Evolutionary conservation across 2,329 filamentous ascomycete species (phyloP), one percentile per base, ranked within the genome.

Genomic region (Xylariomycetidae sp.): DNA sequence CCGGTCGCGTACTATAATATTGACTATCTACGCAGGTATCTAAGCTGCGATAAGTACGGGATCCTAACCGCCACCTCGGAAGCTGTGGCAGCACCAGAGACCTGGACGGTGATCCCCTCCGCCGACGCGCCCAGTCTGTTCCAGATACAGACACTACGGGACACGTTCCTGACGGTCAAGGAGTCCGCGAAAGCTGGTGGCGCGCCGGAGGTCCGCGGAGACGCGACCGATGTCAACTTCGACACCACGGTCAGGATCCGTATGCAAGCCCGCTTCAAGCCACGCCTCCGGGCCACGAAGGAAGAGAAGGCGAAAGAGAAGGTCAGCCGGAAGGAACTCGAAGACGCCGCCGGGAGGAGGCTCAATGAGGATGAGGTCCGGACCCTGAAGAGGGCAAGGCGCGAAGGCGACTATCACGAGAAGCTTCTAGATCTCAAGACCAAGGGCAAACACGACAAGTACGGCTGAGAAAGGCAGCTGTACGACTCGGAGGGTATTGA

Each of bases 221-320:
- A 95, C 57, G 82, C 78, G 6, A 77, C 81, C 11, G 63, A 66
- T 7, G 76, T 80, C 31, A 74, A 69, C 4, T 85, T 85, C 52
- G 75, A 74, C 48, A 88, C 86, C 8, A 83, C 80, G 6, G 58
- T 94, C 40, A 74, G 87, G 31, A 77, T 97, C 50, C 83, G 89
- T 34, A 96, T 97, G 89, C 90, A 97, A 65, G 88, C 90, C 15
- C 74, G 86, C 31, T 97, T 94, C 67, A 96, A 96, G 69, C 89
- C 90, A 7, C 75, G 76, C 42, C 61, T 92, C 28, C 85, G 83
- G 61, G 82, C 82, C 8, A 77, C 72, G 1, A 94, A 89, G 63
- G 88, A 89, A 56, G 85, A 87, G 44, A 92, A 85, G 66, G 84
- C 85, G 0, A 73, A 75, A 47, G 82, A 90, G 50, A 94, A 90